phyloP scores from a whole-genome alignment of 1,139 yeast species.

The Keqinozyma sinolaborantium region DNA sequence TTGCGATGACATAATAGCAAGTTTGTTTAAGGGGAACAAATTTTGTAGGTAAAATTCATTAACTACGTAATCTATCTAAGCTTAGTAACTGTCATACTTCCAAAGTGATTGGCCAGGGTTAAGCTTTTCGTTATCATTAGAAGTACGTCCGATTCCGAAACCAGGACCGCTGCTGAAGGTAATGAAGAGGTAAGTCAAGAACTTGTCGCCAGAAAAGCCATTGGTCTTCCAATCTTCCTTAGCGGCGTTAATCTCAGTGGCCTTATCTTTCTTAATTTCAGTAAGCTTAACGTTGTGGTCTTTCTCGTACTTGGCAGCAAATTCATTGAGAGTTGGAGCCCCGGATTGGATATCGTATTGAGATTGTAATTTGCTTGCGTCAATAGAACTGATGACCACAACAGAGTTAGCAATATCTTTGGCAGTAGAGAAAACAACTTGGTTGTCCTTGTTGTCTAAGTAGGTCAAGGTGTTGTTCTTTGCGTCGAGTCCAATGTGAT shows the following conservation, averaged over 20 bases:
- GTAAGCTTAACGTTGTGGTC: conserved; percentile 13
- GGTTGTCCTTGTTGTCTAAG: conserved; percentile 38
- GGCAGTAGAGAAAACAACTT: conserved; percentile 28
- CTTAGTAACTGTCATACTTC: no score
- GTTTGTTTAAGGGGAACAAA: no score
- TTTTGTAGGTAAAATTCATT: no score
- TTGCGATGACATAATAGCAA: no score
- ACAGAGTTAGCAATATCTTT: conserved; percentile 48
- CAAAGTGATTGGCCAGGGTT: conserved; percentile 53
- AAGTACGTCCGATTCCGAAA: no score
- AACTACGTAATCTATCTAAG: no score
- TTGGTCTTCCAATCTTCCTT: background rate
- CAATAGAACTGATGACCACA: conserved; percentile 36
- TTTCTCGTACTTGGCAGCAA: conserved; percentile 39
- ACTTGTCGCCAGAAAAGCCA: background rate
- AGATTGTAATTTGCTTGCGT: conserved; percentile 42
- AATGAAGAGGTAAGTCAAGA: background rate
- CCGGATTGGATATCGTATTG: conserved; percentile 43
- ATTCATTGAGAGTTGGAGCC: conserved; percentile 30
- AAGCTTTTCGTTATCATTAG: conserved; percentile 48
- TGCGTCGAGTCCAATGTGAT: conserved; percentile 36
- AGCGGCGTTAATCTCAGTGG: background rate
- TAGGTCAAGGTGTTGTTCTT: conserved; percentile 31
- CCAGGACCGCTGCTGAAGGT: background rate
- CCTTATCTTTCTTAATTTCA: background rate